phyloP scores from a whole-genome alignment of 2,329 filamentous ascomycete genomes.

The Corniculantispora saksenae region DNA sequence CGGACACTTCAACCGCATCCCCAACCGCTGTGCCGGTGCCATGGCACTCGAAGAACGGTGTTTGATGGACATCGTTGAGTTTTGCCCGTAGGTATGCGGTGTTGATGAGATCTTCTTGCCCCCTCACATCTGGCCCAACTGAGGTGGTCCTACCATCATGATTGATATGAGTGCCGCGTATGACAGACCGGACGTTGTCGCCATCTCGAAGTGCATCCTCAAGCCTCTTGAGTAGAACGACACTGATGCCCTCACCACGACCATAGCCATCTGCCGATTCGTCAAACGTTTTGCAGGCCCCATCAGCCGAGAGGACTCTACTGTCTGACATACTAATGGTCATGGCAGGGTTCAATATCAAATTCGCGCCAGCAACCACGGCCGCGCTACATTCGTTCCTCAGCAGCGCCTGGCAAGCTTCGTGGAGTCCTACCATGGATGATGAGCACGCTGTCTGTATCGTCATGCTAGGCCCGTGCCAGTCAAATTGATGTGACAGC shows the following conservation, averaged over 20 bases:
- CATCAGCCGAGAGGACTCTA: slow-evolving; percentile 23
- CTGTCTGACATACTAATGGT: slow-evolving; percentile 23
- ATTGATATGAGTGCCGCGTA: background rate
- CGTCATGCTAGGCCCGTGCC: slow-evolving; percentile 31
- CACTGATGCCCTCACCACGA: slow-evolving; percentile 32
- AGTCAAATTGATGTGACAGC: slow-evolving; percentile 32
- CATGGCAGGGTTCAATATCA: slow-evolving; percentile 30
- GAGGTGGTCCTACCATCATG: background rate
- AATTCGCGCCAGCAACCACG: slow-evolving; percentile 36
- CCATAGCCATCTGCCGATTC: slow-evolving; percentile 35
- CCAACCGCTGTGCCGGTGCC: slow-evolving; percentile 23
- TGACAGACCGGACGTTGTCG: background rate
- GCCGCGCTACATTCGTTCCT: slow-evolving; percentile 34
- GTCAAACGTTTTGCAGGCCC: slow-evolving; percentile 34
- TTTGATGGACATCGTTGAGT: slow-evolving; percentile 32
- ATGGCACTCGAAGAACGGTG: slow-evolving; percentile 36
- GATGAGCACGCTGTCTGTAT: slow-evolving; percentile 40
- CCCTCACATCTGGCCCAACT: background rate
- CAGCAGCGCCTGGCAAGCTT: slow-evolving; percentile 31
- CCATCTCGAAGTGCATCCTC: slow-evolving; percentile 28
- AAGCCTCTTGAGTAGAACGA: slow-evolving; percentile 33
- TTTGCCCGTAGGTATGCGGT: slow-evolving; percentile 21
- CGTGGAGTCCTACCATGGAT: slow-evolving; percentile 29
- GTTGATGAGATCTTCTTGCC: background rate
- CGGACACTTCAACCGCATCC: slow-evolving; percentile 22